Base-by-base conservation (phyloP, 2,329 filamentous ascomycete genomes). In the Hypoxylon sp. region DNA sequence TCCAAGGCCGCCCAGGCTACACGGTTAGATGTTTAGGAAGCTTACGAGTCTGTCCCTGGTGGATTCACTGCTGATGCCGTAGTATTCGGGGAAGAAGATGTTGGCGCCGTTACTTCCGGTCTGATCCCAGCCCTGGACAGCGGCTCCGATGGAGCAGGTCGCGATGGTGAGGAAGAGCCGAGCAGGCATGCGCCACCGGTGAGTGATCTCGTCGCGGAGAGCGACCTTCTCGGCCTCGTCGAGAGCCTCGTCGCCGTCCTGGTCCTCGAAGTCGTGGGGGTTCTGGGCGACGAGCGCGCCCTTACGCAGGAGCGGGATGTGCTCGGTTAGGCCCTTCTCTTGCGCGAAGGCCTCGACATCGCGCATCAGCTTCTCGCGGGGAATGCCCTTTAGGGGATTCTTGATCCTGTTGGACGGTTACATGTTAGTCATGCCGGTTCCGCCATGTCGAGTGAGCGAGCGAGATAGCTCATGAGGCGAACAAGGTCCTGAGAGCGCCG, bases 211-310 rank as follows among this genome's bases (percentile, higher is more conserved):
- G 55, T 86, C 78, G 35, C 78, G 77, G 15, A 94, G 79, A 10
- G 78, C 79, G 17, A 80, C 75, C 55, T 86, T 83, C 69, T 90
- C 88, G 0, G 78, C 77, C 13, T 87, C 80, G 51, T 79, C 75
- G 1, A 93, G 80, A 9, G 84, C 82, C 47, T 83, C 76, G 49
- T 83, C 76, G 62, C 83, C 81, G 3, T 72, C 74, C 35, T 92
- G 80, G 27, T 80, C 77, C 55, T 90, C 87, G 70, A 78, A 90
- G 24, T 80, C 78, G 7, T 77, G 76, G 0, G 89, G 89, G 64
- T 88, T 85, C 71, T 91, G 88, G 2, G 90, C 90, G 15, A 92
- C 83, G 9, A 94, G 79, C 3, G 90, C 91, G 27, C 89, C 90
- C 67, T 88, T 88, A 48, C 83, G 79, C 48, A 92, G 79, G 13